These are phyloP conservation scores for Jatropha multifida DNA, from an alignment of 441 rosid species.

Conservation along the genomic window DNA sequence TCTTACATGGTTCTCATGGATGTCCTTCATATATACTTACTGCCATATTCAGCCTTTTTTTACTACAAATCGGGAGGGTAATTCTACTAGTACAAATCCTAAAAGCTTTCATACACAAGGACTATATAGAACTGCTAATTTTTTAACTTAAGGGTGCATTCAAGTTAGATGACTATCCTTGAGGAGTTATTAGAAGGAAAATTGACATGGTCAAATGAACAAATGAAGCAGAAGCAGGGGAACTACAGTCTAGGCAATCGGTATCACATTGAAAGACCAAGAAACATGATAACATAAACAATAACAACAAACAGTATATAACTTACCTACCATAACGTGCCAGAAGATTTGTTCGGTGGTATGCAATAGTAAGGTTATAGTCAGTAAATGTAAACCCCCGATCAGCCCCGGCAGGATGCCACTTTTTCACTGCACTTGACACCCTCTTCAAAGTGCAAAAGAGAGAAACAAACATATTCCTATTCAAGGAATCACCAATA, in stretches of 20 bases:
- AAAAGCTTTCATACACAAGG: not conserved
- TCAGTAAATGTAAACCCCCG: slow-evolving; percentile 79
- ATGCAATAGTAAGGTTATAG: slow-evolving; percentile 83
- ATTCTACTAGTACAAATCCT: not conserved
- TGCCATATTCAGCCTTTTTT: not conserved
- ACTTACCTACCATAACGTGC: slow-evolving; percentile 95
- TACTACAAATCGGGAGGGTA: not conserved
- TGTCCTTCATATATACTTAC: not conserved
- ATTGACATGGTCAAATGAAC: too few species aligned
- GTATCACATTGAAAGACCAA: not conserved
- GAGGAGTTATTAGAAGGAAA: not conserved
- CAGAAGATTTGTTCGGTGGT: slow-evolving; percentile 90
- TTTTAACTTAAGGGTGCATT: too few species aligned
- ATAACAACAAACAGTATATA: slow-evolving; percentile 22
- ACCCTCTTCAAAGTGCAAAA: slow-evolving; percentile 69
- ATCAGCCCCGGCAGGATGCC: slow-evolving; percentile 95
- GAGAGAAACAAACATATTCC: slow-evolving; percentile 92
- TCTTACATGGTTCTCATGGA: not conserved
- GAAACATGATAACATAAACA: not conserved
- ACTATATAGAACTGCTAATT: not conserved
- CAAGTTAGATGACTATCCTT: not conserved
- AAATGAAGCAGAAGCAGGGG: not conserved
- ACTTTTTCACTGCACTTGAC: slow-evolving; percentile 67
- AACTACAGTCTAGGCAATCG: not conserved
- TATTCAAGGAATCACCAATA: slow-evolving; percentile 88